Evolutionary conservation across 805 yeast genomes (phyloP).

Genomic region (Pichia membranifaciens): DNA sequence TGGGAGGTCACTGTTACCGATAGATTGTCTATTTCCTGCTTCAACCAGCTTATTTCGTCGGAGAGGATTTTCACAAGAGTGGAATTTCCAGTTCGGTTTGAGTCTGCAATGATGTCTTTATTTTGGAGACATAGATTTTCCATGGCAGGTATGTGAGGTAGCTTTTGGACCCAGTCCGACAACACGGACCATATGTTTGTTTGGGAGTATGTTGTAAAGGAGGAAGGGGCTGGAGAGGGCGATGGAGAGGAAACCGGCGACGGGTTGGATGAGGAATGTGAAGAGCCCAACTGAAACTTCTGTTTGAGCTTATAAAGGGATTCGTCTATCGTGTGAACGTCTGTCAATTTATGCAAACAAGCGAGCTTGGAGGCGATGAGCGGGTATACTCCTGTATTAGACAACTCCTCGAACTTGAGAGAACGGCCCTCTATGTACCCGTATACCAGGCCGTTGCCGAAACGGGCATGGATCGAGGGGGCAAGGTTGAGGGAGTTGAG

Average conservation of each 20-base stretch:
- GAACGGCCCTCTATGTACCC: slow-evolving; percentile 65
- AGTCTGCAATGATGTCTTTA: slow-evolving; percentile 21
- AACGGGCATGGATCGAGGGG: slow-evolving; percentile 61
- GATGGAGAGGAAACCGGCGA: not conserved
- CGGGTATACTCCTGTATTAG: slow-evolving; percentile 41
- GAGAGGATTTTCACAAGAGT: slow-evolving; percentile 34
- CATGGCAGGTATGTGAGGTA: slow-evolving; percentile 46
- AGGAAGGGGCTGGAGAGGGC: not conserved
- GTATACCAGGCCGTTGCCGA: slow-evolving; percentile 67
- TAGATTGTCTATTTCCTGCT: slow-evolving; percentile 31
- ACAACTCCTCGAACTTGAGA: slow-evolving; percentile 48
- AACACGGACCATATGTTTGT: slow-evolving; percentile 46
- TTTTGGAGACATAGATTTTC: slow-evolving; percentile 34
- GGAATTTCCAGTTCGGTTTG: not conserved
- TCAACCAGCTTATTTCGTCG: slow-evolving; percentile 53
- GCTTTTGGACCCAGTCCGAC: slow-evolving; percentile 54
- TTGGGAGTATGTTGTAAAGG: not conserved
- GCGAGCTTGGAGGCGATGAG: slow-evolving; percentile 63
- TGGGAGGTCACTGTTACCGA: slow-evolving; percentile 62
- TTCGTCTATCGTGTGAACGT: slow-evolving; percentile 40
- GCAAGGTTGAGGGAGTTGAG: slow-evolving; percentile 57
- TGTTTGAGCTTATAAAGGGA: slow-evolving; percentile 37
- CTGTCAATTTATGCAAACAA: slow-evolving; percentile 57
- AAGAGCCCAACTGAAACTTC: slow-evolving; percentile 12
- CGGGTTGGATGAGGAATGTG: not conserved